A percentile compares a stretch with the other conserved stretches of the same genome.
Conservation (phyloP, 2,329 filamentous ascomycete species). For the Chrysosporium keratinophilum region DNA sequence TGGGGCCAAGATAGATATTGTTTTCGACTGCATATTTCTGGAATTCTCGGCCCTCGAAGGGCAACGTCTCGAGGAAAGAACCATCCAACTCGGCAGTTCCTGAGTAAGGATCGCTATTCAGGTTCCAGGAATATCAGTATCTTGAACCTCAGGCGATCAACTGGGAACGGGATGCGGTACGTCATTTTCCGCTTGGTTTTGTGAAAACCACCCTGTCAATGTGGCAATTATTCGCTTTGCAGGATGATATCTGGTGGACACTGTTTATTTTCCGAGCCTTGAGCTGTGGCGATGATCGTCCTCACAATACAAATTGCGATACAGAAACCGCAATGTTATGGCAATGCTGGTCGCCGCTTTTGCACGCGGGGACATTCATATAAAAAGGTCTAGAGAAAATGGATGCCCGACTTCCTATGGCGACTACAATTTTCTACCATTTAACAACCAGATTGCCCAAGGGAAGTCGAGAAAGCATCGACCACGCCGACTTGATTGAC, state of each 20-base stretch:
- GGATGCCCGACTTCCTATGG: slow-evolving; percentile 5
- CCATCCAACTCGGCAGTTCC: slow-evolving; percentile 46
- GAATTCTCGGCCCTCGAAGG: slow-evolving; percentile 53
- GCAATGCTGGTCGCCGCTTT: background rate
- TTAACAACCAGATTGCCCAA: background rate
- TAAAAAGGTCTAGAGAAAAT: background rate
- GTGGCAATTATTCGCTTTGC: background rate
- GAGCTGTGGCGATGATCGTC: background rate
- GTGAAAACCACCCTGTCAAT: background rate
- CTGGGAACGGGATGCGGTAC: slow-evolving; percentile 1
- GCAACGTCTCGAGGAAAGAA: slow-evolving; percentile 48
- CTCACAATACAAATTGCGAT: background rate
- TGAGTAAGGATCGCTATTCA: slow-evolving; percentile 35
- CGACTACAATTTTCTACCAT: background rate
- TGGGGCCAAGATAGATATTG: slow-evolving; percentile 55
- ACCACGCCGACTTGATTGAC: background rate
- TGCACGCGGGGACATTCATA: background rate
- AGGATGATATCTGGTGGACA: background rate
- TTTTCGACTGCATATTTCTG: slow-evolving; percentile 58
- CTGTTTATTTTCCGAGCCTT: background rate
- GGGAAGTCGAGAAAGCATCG: background rate
- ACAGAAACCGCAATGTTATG: background rate
- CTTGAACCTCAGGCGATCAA: background rate
- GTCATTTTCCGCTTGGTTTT: slow-evolving; percentile 5
- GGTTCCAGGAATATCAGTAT: background rate